Evolutionary conservation across 164 flowering plant genomes (phyloP), one percentile per base, ranked within the genome.

Genomic region (Macadamia tetraphylla): DNA sequence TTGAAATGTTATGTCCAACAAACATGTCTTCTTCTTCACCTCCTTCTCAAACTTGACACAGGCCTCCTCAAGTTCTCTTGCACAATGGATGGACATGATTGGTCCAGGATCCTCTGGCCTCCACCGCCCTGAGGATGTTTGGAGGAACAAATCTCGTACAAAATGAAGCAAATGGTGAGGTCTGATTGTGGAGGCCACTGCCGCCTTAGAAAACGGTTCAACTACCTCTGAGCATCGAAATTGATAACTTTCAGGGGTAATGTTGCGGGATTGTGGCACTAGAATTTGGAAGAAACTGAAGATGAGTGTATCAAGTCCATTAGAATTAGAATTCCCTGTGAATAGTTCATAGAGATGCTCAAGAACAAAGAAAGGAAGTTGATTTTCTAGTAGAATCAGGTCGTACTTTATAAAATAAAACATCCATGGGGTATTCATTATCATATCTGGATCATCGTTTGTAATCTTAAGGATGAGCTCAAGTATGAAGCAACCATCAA

Each of bases 371-470:
- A 82, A 68, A 4, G 88, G 86, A 11, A 83, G 44, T 70, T 87
- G 91, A 53, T 87, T 87, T 68, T 85, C 91, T 30, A 87, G 79
- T 76, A 87, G 71, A 29, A 87, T 75, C 77, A 85, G 62, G 71
- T 87, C 91, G 18, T 82, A 61, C 42, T 72, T 81, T 43, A 85
- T 74, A 1, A 78, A 75, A 42, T 76, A 75, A 81, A 81, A 79
- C 5, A 81, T 68, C 48, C 85, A 83, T 3, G 77, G 75, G 67
- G 77, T 75, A 7, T 77, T 76, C 58, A 83, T 80, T 18, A 83
- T n/a, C n/a, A n/a, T 35, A 35, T 35, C 31, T 0, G 85, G 87
- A 55, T 87, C 88, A 60, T 83, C 81, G 51, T 1, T 2, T 31
- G 23, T 11, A 46, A 29, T 18, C 32, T 12, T 60, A 15, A 70